Base-by-base conservation (phyloP, 2,329 filamentous ascomycete species). In the Cladophialophora carrionii region DNA sequence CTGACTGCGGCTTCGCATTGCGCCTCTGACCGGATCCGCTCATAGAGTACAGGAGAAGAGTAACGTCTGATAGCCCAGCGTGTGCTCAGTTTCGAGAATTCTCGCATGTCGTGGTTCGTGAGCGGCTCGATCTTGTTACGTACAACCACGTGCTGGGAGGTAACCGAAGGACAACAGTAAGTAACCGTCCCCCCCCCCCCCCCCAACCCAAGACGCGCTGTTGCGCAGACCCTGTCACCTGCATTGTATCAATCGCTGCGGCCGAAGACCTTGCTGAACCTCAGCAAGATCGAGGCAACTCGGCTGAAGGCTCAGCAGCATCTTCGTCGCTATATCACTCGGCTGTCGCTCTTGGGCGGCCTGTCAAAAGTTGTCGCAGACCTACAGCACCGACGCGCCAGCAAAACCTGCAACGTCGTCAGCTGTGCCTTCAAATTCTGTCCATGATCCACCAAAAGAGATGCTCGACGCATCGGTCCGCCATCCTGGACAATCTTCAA, bases 391-490 rank as follows among this genome's bases (percentile, higher is more conserved):
- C 14, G 14, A 46, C 2, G 29, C 26, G 34, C 52, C 54, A 6
- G 14, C 62, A 31, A 63, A 61, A 31, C 57, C 22, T 3, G 56
- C 9, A 4, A 57, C 61, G 41, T 26, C 49, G 14, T 51, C 31
- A 6, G 55, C 43, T 10, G 56, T 31, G 12, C 20, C 52, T 29
- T 52, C 37, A 6, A 17, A 43, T 17, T 20, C 48, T 20, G 41
- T 41, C 20, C 31, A 51, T 22, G 26, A 29, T 10, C 20, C 22
- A 4, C 41, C 20, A 48, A 10, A 32, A 31, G 53, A 37, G 20
- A 31, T 48, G 24, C 20, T 24, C 76, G 17, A 73, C 76, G 20
- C 78, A 80, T 63, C 80, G 78, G 78, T 74, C 74, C 41, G 74
- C 78, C 1, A 76, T 80, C 8, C 63, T 80, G 54, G 73, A 76